phyloP scores from a whole-genome alignment of 768 basidiomycete species.

The Serpula lacrymans region DNA sequence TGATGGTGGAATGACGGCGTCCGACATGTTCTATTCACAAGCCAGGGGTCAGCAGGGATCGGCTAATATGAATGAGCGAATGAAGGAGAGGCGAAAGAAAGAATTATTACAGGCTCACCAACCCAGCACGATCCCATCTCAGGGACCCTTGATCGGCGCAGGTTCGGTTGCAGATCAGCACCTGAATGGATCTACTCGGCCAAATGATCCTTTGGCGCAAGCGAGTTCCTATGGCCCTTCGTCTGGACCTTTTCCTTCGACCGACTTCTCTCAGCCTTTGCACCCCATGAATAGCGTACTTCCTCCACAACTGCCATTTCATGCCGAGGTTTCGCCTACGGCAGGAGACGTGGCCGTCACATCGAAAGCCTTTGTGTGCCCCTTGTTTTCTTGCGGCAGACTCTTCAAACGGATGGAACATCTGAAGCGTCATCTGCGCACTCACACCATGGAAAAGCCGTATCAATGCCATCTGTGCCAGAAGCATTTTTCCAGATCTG shows the following conservation, averaged over 20 bases:
- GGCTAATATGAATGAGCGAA: conserved; percentile 15
- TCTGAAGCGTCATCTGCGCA: conserved; percentile 81
- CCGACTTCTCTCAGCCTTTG: too few relatives aligned
- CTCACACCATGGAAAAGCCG: conserved; percentile 87
- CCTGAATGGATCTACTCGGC: too few relatives aligned
- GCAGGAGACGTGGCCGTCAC: conserved; percentile 32
- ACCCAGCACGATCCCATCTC: too few relatives aligned
- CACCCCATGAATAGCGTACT: conserved; percentile 7
- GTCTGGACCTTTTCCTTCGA: too few relatives aligned
- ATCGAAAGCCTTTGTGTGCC: conserved; percentile 75
- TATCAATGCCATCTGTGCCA: conserved; percentile 71
- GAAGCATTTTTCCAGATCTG: conserved; percentile 84
- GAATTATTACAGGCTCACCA: too few relatives aligned
- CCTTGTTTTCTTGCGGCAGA: conserved; percentile 77
- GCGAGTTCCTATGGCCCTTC: too few relatives aligned
- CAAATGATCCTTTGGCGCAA: too few relatives aligned
- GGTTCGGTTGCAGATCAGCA: too few relatives aligned
- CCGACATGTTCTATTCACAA: conserved; percentile 64
- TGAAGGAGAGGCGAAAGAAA: conserved; percentile 2
- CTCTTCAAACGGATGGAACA: conserved; percentile 93
- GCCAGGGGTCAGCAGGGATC: conserved; percentile 53
- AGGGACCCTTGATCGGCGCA: too few relatives aligned
- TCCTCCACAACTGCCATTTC: conserved; percentile 19
- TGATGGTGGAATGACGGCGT: conserved; percentile 44
- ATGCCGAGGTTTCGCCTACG: conserved; percentile 11